Base-by-base conservation (phyloP, 2,329 filamentous ascomycete genomes). In the Zymoseptoria brevis region DNA sequence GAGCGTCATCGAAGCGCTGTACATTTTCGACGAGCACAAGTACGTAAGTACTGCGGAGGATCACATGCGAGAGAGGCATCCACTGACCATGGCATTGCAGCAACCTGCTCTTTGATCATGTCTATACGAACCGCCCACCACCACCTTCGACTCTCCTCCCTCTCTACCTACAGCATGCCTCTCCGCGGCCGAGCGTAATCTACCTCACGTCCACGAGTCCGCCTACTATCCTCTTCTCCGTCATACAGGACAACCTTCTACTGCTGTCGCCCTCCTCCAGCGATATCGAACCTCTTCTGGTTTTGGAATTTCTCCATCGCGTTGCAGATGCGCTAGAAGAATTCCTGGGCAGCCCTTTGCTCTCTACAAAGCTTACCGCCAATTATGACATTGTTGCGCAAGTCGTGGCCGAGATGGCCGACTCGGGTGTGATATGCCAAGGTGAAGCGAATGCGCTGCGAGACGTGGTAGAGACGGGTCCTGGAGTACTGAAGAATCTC, bases 11-110 rank as follows among this genome's bases (percentile, higher is more conserved):
- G 93, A 97, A 80, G 94, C 93, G 73, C 81, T 99, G 71, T 93
- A 97, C 80, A 91, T 99, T 74, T 96, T 89, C 76, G 92, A 97
- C 83, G 92, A 96, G 80, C 86, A 92, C 77, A 90, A 92, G 92
- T 96, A 79, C 71, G 82, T 72, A 69, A 70, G 69, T 72, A 67
- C 53, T 52, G 41, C 50, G 22, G 49, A 16, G 21, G 35, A 19
- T 60, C 56, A 60, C 59, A 64, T 61, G 48, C 53, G 50, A 52
- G 51, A n/a, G 7, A 45, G 35, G 16, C 35, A 45, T 45, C 35
- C 24, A 59, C 58, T 58, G 22, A 63, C 61, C 53, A 59, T 57
- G 48, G 24, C 3, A 51, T 54, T 41, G 50, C 57, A 96, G 92
- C 76, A 87, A 84, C 69, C 85, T 88, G 66, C 84, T 97, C 68